phyloP scores from a whole-genome alignment of 257 asterid species.

The Schizonepeta tenuifolia region DNA sequence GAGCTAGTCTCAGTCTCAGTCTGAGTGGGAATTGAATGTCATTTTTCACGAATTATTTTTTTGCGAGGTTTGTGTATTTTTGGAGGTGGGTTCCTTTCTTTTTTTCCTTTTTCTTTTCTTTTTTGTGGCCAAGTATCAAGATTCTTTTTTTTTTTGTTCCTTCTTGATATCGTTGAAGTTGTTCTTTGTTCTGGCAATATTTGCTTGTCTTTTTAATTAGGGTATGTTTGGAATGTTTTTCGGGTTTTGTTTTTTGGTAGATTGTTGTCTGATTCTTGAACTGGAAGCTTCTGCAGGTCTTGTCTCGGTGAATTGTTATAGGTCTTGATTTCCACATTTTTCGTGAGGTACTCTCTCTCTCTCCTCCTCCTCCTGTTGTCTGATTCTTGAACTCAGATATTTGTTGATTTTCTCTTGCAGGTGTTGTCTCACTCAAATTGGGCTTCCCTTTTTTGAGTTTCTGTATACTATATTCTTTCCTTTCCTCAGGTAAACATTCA shows the following conservation, averaged over 20 bases:
- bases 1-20: neutral
- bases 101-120: neutral
- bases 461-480: neutral
- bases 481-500: slow-evolving; percentile 21
- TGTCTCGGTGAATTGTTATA: neutral
- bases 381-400: neutral
- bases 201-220: neutral
- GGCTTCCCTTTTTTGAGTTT: slow-evolving; percentile 11
- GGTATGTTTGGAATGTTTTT: neutral
- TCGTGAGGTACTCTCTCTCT: neutral
- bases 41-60: slow-evolving; percentile 3
- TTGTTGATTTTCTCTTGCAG: neutral
- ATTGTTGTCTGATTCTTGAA: slow-evolving; percentile 4
- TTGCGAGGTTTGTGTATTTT: neutral
- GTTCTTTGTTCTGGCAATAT: neutral
- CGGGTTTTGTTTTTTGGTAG: slow-evolving; percentile 17
- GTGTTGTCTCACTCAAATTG: slow-evolving; percentile 13
- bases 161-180: neutral
- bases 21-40: slow-evolving; percentile 27
- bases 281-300: slow-evolving; percentile 10
- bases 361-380: neutral
- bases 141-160: neutral
- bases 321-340: neutral
- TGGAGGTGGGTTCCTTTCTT: slow-evolving; percentile 24
- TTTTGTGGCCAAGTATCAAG: slow-evolving; percentile 23